Base-by-base conservation (phyloP, 495 filamentous ascomycete genomes). In the Neurospora sp. region DNA sequence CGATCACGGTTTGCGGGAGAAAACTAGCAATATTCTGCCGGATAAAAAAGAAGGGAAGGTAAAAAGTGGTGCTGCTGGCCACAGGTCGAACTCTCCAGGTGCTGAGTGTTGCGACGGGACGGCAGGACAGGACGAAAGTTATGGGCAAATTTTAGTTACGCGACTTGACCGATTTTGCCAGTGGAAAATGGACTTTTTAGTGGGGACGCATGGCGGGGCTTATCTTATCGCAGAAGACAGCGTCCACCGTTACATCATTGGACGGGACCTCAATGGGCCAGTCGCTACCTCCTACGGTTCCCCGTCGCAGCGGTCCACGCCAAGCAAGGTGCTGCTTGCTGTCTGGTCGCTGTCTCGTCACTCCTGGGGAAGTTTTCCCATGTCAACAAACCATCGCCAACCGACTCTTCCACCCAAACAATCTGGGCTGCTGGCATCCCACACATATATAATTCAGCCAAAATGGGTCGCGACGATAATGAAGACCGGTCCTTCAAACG, bases 401-500 rank as follows among this genome's bases (percentile, higher is more conserved):
- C 54, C 54, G 28, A 62, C 13, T 62, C 24, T 62, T 62, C 13
- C 24, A 31, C 24, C 24, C 54, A 31, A 62, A 28, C 24, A 28
- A 15, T 17, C 4, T 31, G 28, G 28, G 54, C 28, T 31, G 54
- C 10, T 19, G 24, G 24, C 42, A 36, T 34, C 42, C 19, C 38
- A 69, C 54, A 43, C 31, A 45, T 69, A 39, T 40, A 71, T 43
- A 70, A 38, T 21, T 13, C 43, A 21, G 28, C n/a, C 70, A 72
- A 19, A 21, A 81, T 81, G 79, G 77, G 72, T 17, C 78, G 77
- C 54, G 77, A 80, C 36, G 81, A 86, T 70, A 81, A 86, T 36
- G 81, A 84, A n/a, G 85, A 81, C 76, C 78, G 80, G 69, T 89
- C 86, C 73, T 88, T 84, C 13, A 92, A 92, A 80, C 83, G 90